A percentile compares a stretch with the other conserved stretches of the same genome.
These are phyloP conservation scores for Teratosphaeria epicoccoides DNA, from an alignment of 2,329 filamentous ascomycete genomes.

Conservation along the genomic window DNA sequence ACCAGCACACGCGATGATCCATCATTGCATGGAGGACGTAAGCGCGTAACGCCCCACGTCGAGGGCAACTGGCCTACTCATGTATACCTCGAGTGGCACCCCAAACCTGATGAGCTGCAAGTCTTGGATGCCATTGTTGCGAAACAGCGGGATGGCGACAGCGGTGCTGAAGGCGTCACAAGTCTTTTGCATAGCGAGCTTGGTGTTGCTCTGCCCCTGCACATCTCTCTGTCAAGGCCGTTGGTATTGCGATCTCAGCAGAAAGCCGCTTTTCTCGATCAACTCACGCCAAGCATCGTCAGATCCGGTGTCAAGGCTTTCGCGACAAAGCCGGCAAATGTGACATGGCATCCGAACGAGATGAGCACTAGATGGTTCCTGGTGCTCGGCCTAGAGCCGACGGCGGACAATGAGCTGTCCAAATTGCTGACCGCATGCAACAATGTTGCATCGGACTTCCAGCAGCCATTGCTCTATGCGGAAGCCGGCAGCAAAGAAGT, in stretches of 20 bases:
- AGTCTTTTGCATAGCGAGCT: constrained; percentile 69
- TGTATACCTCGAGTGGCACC: constrained; percentile 79
- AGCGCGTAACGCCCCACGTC: constrained; percentile 70
- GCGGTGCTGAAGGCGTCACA: constrained; percentile 36
- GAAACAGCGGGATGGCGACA: background rate
- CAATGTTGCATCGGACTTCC: constrained; percentile 45
- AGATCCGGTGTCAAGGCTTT: constrained; percentile 35
- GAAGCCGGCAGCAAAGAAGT: constrained; percentile 16
- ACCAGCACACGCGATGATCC: constrained; percentile 73
- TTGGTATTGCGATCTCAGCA: constrained; percentile 62
- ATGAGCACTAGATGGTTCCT: constrained; percentile 70
- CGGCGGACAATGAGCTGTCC: constrained; percentile 28
- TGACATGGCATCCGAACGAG: constrained; percentile 58
- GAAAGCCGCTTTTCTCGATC: constrained; percentile 56
- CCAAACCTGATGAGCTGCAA: constrained; percentile 37
- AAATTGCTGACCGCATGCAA: constrained; percentile 59
- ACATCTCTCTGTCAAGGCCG: constrained; percentile 81
- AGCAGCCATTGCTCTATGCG: constrained; percentile 61
- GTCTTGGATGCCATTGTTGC: constrained; percentile 31
- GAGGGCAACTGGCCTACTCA: constrained; percentile 89
- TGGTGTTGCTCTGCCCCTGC: constrained; percentile 66
- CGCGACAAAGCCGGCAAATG: constrained; percentile 32
- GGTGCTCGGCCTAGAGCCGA: constrained; percentile 51
- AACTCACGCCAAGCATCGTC: constrained; percentile 39
- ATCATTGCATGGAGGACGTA: constrained; percentile 71